Percentiles rank a stretch among this genome's conserved stretches.
Evolutionary conservation across 2,329 filamentous ascomycete species (phyloP).

Genomic region (Nectriaceae sp.): DNA sequence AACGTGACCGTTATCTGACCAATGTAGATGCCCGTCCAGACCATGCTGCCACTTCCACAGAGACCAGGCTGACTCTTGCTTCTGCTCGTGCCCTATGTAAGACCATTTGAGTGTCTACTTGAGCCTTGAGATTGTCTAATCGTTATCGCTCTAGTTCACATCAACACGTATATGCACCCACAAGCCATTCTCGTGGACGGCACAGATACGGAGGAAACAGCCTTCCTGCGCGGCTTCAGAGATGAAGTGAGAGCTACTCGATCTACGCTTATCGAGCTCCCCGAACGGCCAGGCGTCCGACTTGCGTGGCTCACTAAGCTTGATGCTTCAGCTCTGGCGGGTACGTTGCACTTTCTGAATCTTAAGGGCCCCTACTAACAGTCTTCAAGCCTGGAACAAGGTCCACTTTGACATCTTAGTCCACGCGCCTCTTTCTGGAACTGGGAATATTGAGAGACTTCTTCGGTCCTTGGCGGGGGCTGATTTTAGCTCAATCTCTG

Average conservation of each 20-base stretch:
- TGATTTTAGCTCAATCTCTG: conserved; percentile 70
- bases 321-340: conserved; percentile 69
- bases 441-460: conserved; percentile 74
- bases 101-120: conserved; percentile 19
- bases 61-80: conserved; percentile 67
- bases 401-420: conserved; percentile 81
- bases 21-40: conserved; percentile 74
- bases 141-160: conserved; percentile 50
- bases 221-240: conserved; percentile 64
- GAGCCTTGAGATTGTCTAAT: neutral
- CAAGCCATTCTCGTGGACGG: conserved; percentile 76
- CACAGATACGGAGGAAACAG: conserved; percentile 65
- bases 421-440: conserved; percentile 69
- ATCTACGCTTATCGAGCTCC: conserved; percentile 74
- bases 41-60: conserved; percentile 67
- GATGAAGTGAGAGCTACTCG: conserved; percentile 52
- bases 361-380: conserved; percentile 21
- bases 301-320: conserved; percentile 79
- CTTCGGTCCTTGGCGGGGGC: conserved; percentile 74
- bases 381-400: conserved; percentile 69
- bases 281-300: conserved; percentile 60
- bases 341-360: conserved; percentile 41
- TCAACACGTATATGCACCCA: conserved; percentile 74
- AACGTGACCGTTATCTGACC: conserved; percentile 13
- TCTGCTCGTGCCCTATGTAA: conserved; percentile 65